Evolutionary conservation across 768 basidiomycete genomes (phyloP).

Genomic region (Pleurotus pulmonarius): DNA sequence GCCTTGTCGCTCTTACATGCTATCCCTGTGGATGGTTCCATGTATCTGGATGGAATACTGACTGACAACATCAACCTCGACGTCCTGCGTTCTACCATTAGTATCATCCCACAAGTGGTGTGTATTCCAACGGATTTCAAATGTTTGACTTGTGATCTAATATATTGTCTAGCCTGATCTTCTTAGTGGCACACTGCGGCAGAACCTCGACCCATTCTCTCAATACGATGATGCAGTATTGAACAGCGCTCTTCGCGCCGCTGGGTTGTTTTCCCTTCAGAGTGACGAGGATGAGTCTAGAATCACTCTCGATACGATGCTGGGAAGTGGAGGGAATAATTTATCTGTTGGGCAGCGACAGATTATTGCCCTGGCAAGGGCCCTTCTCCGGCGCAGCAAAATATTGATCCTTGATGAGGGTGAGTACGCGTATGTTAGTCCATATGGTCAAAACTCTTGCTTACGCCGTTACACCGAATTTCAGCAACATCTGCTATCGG

Average conservation of each 20-base stretch:
- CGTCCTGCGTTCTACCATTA: conserved; percentile 52
- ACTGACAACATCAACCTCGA: conserved; percentile 51
- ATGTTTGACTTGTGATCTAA: background rate
- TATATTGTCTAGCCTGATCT: conserved; percentile 35
- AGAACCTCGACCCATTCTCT: conserved; percentile 67
- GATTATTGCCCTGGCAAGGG: conserved; percentile 61
- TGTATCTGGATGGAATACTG: conserved; percentile 52
- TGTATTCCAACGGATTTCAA: conserved; percentile 11
- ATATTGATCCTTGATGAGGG: conserved; percentile 65
- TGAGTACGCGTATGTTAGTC: conserved; percentile 19
- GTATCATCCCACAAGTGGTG: conserved; percentile 53
- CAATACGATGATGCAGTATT: conserved; percentile 48
- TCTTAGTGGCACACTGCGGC: conserved; percentile 57
- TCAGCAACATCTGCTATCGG: conserved; percentile 47
- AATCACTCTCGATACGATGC: conserved; percentile 41
- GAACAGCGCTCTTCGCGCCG: conserved; percentile 35
- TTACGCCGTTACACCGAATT: conserved; percentile 12
- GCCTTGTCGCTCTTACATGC: conserved; percentile 54
- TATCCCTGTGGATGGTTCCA: conserved; percentile 52
- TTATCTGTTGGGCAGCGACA: conserved; percentile 78
- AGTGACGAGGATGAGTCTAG: conserved; percentile 42
- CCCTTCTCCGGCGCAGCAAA: conserved; percentile 54
- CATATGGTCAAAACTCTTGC: conserved; percentile 20
- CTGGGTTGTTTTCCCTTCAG: conserved; percentile 37
- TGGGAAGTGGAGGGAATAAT: conserved; percentile 59